Conservation (phyloP, 2,329 filamentous ascomycete species). For the Eutypa lata region DNA sequence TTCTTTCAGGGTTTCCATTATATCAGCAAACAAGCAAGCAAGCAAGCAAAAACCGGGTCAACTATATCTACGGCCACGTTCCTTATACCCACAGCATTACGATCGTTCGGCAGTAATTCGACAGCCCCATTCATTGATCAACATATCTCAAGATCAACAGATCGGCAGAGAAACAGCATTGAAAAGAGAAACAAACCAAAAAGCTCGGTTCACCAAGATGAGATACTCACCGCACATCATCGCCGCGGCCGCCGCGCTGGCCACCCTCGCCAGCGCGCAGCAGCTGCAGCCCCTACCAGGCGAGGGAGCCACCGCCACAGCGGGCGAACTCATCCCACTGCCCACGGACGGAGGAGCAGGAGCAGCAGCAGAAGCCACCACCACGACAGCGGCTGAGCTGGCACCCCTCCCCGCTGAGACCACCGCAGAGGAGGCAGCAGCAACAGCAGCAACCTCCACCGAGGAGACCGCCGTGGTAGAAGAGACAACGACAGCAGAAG, state of each 20-base stretch:
- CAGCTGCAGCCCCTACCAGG: not conserved
- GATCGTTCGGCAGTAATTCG: no score
- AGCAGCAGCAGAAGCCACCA: not conserved
- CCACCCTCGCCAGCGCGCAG: not conserved
- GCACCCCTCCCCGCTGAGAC: not conserved
- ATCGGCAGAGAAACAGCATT: no score
- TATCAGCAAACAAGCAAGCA: no score
- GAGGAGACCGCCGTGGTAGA: not conserved
- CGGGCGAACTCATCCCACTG: not conserved
- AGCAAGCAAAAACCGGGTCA: no score
- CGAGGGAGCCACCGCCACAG: not conserved
- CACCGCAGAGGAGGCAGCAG: not conserved
- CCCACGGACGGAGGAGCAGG: not conserved
- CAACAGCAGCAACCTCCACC: not conserved
- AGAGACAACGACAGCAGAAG: not conserved
- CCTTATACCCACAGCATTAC: no score
- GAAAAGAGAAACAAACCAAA: not conserved
- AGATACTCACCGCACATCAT: not conserved
- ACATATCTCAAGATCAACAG: no score
- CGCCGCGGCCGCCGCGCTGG: not conserved
- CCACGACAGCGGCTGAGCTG: not conserved
- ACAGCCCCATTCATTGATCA: no score
- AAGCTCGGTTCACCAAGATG: not conserved
- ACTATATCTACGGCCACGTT: no score
- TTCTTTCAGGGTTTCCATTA: no score